Percentiles rank a stretch among this genome's conserved stretches.
These are phyloP conservation scores for Chrysanthemum lavandulifolium DNA, from an alignment of 129 eudicot genomes.

Conservation along the genomic window DNA sequence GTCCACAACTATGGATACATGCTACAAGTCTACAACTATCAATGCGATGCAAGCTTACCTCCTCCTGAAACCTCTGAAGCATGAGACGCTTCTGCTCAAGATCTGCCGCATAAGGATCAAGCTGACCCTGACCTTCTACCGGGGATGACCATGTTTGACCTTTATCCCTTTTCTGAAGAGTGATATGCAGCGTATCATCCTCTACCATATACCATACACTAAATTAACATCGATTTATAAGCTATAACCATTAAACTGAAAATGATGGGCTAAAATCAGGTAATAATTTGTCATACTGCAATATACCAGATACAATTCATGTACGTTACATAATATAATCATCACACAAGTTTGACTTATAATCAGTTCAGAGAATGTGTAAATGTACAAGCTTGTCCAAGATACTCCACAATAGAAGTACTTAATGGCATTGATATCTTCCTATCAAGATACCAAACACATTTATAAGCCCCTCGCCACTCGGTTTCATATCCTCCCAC, in stretches of 20 bases:
- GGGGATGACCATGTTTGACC: slow-evolving; percentile 98
- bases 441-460: too few relatives aligned
- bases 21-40: background rate
- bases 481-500: too few relatives aligned
- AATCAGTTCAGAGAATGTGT: slow-evolving; percentile 1
- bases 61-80: slow-evolving; percentile 98
- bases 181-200: slow-evolving; percentile 87
- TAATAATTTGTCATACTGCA: background rate
- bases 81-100: slow-evolving; percentile 93
- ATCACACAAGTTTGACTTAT: background rate
- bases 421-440: too few relatives aligned
- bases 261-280: background rate
- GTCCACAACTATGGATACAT: background rate
- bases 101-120: slow-evolving; percentile 76
- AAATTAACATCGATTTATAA: slow-evolving; percentile 6
- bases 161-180: slow-evolving; percentile 89
- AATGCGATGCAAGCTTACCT: slow-evolving; percentile 37
- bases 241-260: background rate
- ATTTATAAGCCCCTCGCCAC: too few relatives aligned
- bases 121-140: slow-evolving; percentile 81
- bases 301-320: slow-evolving; percentile 1
- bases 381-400: too few relatives aligned
- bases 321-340: background rate
- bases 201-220: slow-evolving; percentile 44
- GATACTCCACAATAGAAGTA: too few relatives aligned